Conservation (phyloP, 1,284 basidiomycete species). For the Moniliophthora roreri region DNA sequence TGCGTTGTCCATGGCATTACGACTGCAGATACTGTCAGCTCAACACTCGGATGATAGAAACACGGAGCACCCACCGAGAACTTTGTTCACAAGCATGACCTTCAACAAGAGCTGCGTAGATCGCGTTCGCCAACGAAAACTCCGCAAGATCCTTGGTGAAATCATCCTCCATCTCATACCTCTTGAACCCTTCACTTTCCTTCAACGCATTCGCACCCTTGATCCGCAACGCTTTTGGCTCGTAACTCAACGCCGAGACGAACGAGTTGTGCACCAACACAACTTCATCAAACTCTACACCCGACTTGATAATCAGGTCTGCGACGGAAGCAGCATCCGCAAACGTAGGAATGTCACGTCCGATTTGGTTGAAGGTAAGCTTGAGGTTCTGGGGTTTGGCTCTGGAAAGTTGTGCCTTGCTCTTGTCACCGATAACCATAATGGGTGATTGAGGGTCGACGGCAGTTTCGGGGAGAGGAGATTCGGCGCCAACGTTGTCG, state of each 20-base stretch:
- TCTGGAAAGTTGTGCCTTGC: slow-evolving; percentile 89
- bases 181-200: slow-evolving; percentile 83
- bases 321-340: slow-evolving; percentile 93
- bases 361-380: slow-evolving; percentile 96
- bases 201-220: slow-evolving; percentile 80
- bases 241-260: slow-evolving; percentile 92
- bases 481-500: slow-evolving; percentile 46
- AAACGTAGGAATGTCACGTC: slow-evolving; percentile 96
- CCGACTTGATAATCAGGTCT: slow-evolving; percentile 88
- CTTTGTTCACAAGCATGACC: slow-evolving; percentile 95
- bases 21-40: slow-evolving; percentile 38
- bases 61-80: slow-evolving; percentile 58
- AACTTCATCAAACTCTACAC: slow-evolving; percentile 86
- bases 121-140: slow-evolving; percentile 95
- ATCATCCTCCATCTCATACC: slow-evolving; percentile 96
- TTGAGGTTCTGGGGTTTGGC: slow-evolving; percentile 66
- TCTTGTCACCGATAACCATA: slow-evolving; percentile 96
- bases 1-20: slow-evolving; percentile 99
- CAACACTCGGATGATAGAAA: neutral
- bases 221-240: slow-evolving; percentile 76
- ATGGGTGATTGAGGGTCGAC: slow-evolving; percentile 67
- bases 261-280: slow-evolving; percentile 96
- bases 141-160: slow-evolving; percentile 93
- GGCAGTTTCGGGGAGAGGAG: slow-evolving; percentile 58
- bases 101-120: slow-evolving; percentile 94